phyloP scores from a whole-genome alignment of 805 yeast species.

The Kuraishia molischiana region DNA sequence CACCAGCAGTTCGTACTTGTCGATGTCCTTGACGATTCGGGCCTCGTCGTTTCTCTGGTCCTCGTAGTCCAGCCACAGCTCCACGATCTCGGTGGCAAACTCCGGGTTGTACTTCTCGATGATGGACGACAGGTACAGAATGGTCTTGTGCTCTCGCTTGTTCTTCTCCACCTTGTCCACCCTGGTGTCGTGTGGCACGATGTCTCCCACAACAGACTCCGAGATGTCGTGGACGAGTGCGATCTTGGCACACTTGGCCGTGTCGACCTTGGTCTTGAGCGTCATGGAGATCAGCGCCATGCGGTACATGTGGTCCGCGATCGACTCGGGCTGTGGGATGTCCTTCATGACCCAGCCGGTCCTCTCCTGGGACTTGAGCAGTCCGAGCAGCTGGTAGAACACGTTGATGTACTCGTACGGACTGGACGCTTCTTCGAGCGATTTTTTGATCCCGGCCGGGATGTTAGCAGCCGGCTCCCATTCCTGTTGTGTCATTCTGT shows the following conservation, averaged over 20 bases:
- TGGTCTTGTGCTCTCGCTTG: conserved; percentile 67
- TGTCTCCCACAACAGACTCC: conserved; percentile 89
- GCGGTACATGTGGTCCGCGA: conserved; percentile 94
- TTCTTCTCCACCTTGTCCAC: conserved; percentile 77
- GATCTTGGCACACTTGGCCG: conserved; percentile 68
- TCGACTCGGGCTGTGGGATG: conserved; percentile 49
- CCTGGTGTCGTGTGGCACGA: conserved; percentile 65
- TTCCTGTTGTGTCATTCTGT: conserved; percentile 10
- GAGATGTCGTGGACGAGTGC: conserved; percentile 93
- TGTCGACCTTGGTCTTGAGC: conserved; percentile 43
- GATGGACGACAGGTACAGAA: conserved; percentile 51
- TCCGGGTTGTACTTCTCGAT: conserved; percentile 52
- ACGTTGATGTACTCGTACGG: conserved; percentile 20
- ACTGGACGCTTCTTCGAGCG: conserved; percentile 11
- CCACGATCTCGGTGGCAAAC: conserved; percentile 56
- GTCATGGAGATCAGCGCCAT: conserved; percentile 80
- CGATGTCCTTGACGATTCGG: conserved; percentile 85
- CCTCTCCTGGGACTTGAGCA: conserved; percentile 70
- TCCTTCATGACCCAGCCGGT: conserved; percentile 91
- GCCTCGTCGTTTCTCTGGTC: conserved; percentile 76
- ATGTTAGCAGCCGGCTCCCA: conserved; percentile 38
- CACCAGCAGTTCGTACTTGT: conserved; percentile 78
- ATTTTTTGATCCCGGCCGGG: conserved; percentile 24
- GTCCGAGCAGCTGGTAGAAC: conserved; percentile 49
- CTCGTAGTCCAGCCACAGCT: conserved; percentile 86